phyloP scores from a whole-genome alignment of 1,139 yeast genomes.

The Debaryomyces udenii region DNA sequence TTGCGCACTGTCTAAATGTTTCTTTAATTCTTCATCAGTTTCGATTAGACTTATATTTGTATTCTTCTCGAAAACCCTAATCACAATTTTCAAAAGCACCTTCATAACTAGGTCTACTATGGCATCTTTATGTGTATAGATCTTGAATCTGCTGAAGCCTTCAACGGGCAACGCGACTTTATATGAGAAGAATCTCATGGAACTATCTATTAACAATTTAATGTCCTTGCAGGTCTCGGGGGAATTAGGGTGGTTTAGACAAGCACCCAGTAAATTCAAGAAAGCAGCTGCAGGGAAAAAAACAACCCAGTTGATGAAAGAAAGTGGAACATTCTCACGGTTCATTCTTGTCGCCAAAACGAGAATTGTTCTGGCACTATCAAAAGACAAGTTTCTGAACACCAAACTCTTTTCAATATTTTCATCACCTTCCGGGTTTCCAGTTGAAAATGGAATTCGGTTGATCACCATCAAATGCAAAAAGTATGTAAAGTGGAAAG shows the following conservation, averaged over 20 bases:
- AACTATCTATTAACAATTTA: conserved; percentile 31
- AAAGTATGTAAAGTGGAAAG: conserved; percentile 33
- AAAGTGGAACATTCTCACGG: conserved; percentile 21
- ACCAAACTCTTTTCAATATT: conserved; percentile 19
- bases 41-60: conserved; percentile 21
- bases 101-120: conserved; percentile 26
- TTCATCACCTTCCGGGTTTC: conserved; percentile 19
- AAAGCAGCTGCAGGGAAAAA: conserved; percentile 40
- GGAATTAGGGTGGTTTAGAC: conserved; percentile 35
- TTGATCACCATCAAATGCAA: conserved; percentile 41
- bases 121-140: conserved; percentile 27
- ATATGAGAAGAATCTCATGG: conserved; percentile 27
- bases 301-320: conserved; percentile 37
- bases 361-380: conserved; percentile 42
- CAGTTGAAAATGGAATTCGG: conserved; percentile 33
- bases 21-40: conserved; percentile 20
- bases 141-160: conserved; percentile 13
- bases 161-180: conserved; percentile 17
- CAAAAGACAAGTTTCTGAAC: conserved; percentile 30
- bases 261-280: conserved; percentile 32
- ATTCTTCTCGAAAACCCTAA: conserved; percentile 28
- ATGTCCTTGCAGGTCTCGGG: conserved; percentile 34
- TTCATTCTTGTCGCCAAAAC: conserved; percentile 26
- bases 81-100: conserved; percentile 27
- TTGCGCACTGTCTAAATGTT: conserved; percentile 28